Base-by-base conservation (phyloP, 805 yeast species). In the Metschnikowia sp. region DNA sequence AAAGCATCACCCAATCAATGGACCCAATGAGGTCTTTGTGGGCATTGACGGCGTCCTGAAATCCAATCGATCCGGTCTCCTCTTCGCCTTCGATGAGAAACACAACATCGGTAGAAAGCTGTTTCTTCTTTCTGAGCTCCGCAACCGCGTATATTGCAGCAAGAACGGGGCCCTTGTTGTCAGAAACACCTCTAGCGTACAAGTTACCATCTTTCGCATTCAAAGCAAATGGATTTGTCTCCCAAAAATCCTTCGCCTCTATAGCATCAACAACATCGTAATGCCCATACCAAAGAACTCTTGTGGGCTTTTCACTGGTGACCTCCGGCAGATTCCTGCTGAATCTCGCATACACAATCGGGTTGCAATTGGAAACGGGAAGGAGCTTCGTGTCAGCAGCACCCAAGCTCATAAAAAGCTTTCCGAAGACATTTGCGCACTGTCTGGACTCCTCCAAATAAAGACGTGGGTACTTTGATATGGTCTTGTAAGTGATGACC, bases 51-150 rank as follows among this genome's bases (percentile, higher is more conserved):
- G 85, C 82, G 3, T 81, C 75, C 57, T 83, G 82, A 61, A 92
- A 89, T 0, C 97, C 97, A 57, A 78, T 78, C 0, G 96, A 88
- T 1, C 97, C 98, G 48, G 88, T 79, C 64, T 92, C 99, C 66
- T 94, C 99, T 64, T 90, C 97, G 39, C 99, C 99, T 66, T 92
- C 99, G 41, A 92, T 75, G 12, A 92, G 60, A 57, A 94, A 91
- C 0, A 86, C 82, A 3, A 92, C 84, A 62, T 92, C 96, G 39
- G 84, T 76, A 7, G 73, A 70, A 18, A 94, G 73, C 39, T 77
- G 65, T 0, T 74, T 68, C 10, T 69, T 65, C 29, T 77, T 77
- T 45, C 69, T 69, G 11, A 89, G 66, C 44, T 86, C 88, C 0
- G 94, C 91, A 15, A 86, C 96, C 0, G 96, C 88, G 66, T 82